phyloP scores from a whole-genome alignment of 345 rosid species.

The Geranium brycei region DNA sequence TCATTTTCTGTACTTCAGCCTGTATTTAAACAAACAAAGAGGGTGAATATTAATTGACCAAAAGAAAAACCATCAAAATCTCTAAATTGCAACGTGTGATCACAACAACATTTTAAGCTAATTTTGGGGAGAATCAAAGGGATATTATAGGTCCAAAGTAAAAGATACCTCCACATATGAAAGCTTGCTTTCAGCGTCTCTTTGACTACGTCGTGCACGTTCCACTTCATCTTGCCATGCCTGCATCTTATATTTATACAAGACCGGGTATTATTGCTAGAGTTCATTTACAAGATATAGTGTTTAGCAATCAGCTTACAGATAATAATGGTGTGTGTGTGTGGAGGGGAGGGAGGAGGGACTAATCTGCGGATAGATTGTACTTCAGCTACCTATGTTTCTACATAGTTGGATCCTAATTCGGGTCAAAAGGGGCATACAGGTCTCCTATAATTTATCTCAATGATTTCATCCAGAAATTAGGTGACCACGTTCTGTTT shows the following conservation, averaged over 20 bases:
- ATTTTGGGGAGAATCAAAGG: neutral
- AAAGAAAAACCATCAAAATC: neutral
- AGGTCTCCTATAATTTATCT: neutral
- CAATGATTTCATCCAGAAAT: too few relatives aligned
- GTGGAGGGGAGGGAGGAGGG: too few relatives aligned
- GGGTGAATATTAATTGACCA: neutral
- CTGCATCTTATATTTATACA: constrained; percentile 41
- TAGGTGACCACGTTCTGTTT: too few relatives aligned
- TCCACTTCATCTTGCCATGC: constrained; percentile 96
- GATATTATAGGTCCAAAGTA: constrained; percentile 3
- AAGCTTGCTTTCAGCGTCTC: constrained; percentile 90
- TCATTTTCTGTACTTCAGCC: constrained; percentile 91
- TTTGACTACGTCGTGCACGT: constrained; percentile 88
- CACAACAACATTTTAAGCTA: neutral
- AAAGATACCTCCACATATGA: constrained; percentile 58
- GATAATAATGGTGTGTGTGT: neutral
- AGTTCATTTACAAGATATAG: neutral
- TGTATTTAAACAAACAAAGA: constrained; percentile 23
- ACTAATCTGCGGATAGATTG: neutral
- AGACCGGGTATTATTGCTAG: neutral
- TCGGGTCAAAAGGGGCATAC: neutral
- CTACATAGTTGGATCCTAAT: neutral
- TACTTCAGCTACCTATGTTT: neutral
- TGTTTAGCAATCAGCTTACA: neutral
- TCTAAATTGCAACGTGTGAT: neutral